These are phyloP conservation scores for Teunomyces tritomae DNA, from an alignment of 805 yeast genomes.

Conservation along the genomic window DNA sequence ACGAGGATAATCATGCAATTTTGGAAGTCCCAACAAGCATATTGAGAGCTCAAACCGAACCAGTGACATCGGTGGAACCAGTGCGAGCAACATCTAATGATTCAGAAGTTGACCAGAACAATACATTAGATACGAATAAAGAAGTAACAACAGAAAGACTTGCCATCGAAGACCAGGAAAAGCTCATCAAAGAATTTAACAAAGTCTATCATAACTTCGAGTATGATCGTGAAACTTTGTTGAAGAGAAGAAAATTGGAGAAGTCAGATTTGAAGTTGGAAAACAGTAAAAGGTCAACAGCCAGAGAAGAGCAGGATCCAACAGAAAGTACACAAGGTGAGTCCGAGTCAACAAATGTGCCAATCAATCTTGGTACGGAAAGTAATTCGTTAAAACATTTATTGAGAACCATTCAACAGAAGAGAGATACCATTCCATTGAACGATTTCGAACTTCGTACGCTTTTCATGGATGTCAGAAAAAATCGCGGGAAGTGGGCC, in stretches of 20 bases:
- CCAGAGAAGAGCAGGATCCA: constrained; percentile 15
- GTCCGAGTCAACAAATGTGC: constrained; percentile 21
- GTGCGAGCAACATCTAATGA: constrained; percentile 3
- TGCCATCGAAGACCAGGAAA: constrained; percentile 39
- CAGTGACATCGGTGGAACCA: neutral
- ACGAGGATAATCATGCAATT: constrained; percentile 29
- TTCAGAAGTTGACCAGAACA: neutral
- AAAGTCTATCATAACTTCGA: constrained; percentile 76
- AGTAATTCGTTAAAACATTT: constrained; percentile 65
- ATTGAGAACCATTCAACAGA: constrained; percentile 70
- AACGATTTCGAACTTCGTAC: constrained; percentile 83
- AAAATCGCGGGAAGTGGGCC: constrained; percentile 97
- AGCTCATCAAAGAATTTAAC: constrained; percentile 59
- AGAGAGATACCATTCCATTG: constrained; percentile 69
- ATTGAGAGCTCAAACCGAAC: constrained; percentile 9
- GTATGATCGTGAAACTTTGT: constrained; percentile 69
- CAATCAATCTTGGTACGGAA: constrained; percentile 37
- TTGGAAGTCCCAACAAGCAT: constrained; percentile 34
- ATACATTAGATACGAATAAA: neutral
- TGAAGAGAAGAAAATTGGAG: constrained; percentile 73
- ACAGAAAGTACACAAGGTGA: constrained; percentile 17
- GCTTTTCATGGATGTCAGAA: constrained; percentile 86
- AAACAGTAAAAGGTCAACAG: constrained; percentile 16
- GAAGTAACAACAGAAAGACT: constrained; percentile 6
- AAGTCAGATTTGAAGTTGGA: constrained; percentile 73